phyloP scores from a whole-genome alignment of 164 flowering plant species.

The Cinnamomum micranthum region DNA sequence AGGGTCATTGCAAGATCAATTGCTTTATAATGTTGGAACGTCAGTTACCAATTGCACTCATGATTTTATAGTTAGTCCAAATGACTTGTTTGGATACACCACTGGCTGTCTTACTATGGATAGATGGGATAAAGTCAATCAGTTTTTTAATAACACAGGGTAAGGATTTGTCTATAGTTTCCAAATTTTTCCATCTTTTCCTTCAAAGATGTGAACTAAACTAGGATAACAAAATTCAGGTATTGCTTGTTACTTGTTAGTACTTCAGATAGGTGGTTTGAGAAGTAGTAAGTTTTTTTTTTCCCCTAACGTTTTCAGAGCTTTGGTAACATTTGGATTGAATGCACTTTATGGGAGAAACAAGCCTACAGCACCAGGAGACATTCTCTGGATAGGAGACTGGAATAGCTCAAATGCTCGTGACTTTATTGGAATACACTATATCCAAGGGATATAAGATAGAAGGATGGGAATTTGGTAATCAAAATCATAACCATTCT shows the following conservation, averaged over 20 bases:
- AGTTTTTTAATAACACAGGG: conserved; percentile 36
- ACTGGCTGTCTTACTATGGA: conserved; percentile 54
- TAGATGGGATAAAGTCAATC: conserved; percentile 59
- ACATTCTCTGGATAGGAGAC: conserved; percentile 32
- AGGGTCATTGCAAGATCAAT: conserved; percentile 71
- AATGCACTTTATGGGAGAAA: conserved; percentile 61
- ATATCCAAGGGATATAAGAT: conserved; percentile 50
- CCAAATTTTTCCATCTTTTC: background rate
- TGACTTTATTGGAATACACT: conserved; percentile 46
- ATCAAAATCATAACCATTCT: background rate
- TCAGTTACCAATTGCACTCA: conserved; percentile 29
- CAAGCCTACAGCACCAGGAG: background rate
- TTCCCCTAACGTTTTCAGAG: conserved; percentile 27
- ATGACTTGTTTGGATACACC: conserved; percentile 52
- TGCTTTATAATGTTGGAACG: conserved; percentile 33
- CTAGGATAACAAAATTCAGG: too few species aligned
- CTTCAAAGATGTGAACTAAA: too few species aligned
- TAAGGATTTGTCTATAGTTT: background rate
- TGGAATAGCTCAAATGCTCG: conserved; percentile 53
- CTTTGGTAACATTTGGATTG: conserved; percentile 51
- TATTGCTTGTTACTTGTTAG: too few species aligned
- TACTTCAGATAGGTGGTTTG: too few species aligned
- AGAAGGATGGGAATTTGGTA: conserved; percentile 70
- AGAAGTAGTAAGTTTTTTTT: too few species aligned
- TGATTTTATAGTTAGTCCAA: conserved; percentile 19